Evolutionary conservation across 495 filamentous ascomycete genomes (phyloP), one percentile per base, ranked within the genome.

Genomic region (Lasiosphaeria ovina): DNA sequence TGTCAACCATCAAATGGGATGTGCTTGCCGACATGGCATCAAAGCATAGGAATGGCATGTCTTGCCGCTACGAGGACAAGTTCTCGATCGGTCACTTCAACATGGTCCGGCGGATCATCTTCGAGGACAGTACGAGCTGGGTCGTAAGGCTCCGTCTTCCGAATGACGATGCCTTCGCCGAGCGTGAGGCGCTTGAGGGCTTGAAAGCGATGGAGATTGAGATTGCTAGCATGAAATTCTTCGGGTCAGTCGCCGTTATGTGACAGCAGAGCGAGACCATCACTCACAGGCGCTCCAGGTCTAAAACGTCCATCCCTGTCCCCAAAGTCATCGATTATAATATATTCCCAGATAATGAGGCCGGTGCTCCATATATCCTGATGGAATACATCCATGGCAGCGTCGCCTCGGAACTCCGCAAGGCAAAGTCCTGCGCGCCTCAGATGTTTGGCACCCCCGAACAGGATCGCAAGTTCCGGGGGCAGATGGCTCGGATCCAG

Each of bases 71-170:
- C 31, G 50, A 34, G 1, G 49, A 52, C 8, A 59, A 53, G 35
- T 53, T 34, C 32, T 57, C 54, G 2, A 12, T 57, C 17, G 54
- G 54, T 10, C 54, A 57, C n/a, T 48, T 48, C 54, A 32, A 57
- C 24, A 49, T 48, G 54, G 54, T 57, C 24, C 35, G 54, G 2
- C 16, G 54, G 17, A 35, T 57, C 14, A 24, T n/a, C 31, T 57
- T 57, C 32, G 40, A 49, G 3, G 49, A 51, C 16, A 24, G 17
- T 3, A 31, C 12, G 3, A 32, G 49, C 49, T 51, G 49, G 49
- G 49, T 51, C 12, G 49, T 24, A 4, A 51, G 49, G 16, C 6
- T 51, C n/a, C 17, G 6, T 31, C 3, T 6, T 51, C 3, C 17
- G 3, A 32, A 31, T 51, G 17, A 51, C 17, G 49, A 12, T 12